Evolutionary conservation across 148 eudicot species (phyloP), one percentile per base, ranked within the genome.

Genomic region (Beta vulgaris): DNA sequence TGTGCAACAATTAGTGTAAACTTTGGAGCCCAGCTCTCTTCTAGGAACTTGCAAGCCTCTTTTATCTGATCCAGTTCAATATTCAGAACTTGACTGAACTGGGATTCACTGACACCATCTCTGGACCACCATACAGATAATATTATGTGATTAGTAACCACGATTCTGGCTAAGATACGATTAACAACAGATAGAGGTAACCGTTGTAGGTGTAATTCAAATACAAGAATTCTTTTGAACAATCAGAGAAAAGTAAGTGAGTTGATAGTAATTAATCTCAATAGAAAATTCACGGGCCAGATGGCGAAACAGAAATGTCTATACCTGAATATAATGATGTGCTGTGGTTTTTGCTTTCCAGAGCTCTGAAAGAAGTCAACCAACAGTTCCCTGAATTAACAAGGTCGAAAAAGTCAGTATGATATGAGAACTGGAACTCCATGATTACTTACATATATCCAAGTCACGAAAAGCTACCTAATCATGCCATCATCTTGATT

Each of bases 401-500:
- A 53, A 26, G 26, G 19, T n/a, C 43, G 43, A 4, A 37, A 1
- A 4, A 26, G 18, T 44, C 31, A 51, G 32, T 46, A 25, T 2
- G 39, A 48, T 35, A 4, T 3, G 15, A 3, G 29, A 28, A 44
- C 23, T 28, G 23, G 18, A 19, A 14, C 40, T 44, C 25, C 36
- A 36, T 1, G 29, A 2, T 28, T 18, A n/a, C 37, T 55, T 21
- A 51, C 0, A 15, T 6, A 7, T 31, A 57, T 8, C 12, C 28
- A 60, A 25, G 12, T 11, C 6, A 29, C 36, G 18, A 29, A 46
- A 76, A 18, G 74, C 29, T 58, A 90, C 98, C 91, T 82, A 23
- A 93, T 76, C 65, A 93, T 93, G 26, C 96, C 98, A 29, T 80
- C 82, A 78, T 93, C 98, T 26, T 83, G 64, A 53, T 72, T 13